Percentiles rank a stretch among this genome's conserved stretches.
These are phyloP conservation scores for Trypanosoma caninum DNA, from an alignment of 208 protist species.

Conservation along the genomic window DNA sequence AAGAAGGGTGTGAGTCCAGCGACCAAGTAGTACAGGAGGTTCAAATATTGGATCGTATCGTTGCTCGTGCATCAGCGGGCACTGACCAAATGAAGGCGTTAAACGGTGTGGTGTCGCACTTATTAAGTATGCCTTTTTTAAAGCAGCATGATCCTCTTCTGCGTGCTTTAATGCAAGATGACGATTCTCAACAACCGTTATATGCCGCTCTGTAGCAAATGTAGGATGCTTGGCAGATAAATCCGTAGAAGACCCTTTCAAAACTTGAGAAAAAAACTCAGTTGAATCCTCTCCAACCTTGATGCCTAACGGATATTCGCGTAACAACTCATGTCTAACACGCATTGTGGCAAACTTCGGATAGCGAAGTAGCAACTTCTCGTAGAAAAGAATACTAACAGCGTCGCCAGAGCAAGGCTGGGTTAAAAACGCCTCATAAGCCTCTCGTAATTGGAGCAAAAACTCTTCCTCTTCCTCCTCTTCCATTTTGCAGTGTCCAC, in stretches of 20 bases:
- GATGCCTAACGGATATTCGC: constrained; percentile 23
- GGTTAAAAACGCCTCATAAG: constrained; percentile 38
- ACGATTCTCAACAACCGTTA: constrained; percentile 14
- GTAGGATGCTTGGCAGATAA: neutral
- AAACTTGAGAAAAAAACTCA: neutral
- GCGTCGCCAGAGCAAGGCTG: constrained; percentile 12
- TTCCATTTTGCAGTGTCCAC: neutral
- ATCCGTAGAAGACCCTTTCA: neutral
- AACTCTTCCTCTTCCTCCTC: neutral
- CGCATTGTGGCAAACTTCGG: constrained; percentile 37
- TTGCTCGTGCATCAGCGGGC: constrained; percentile 5
- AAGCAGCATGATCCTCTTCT: constrained; percentile 1
- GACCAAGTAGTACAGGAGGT: constrained; percentile 46
- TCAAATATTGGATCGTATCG: constrained; percentile 41
- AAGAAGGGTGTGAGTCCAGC: constrained; percentile 50
- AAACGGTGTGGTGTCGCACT: neutral
- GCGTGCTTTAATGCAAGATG: constrained; percentile 8
- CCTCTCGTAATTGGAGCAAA: constrained; percentile 27
- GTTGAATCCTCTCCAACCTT: neutral
- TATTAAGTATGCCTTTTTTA: constrained; percentile 7
- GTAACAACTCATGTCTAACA: constrained; percentile 38
- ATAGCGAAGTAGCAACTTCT: constrained; percentile 25
- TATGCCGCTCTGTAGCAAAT: neutral
- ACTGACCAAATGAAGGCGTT: neutral
- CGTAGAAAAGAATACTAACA: constrained; percentile 3